Evolutionary conservation across 1,284 basidiomycete genomes (phyloP).

Genomic region (Cutaneotrichosporon curvatum): DNA sequence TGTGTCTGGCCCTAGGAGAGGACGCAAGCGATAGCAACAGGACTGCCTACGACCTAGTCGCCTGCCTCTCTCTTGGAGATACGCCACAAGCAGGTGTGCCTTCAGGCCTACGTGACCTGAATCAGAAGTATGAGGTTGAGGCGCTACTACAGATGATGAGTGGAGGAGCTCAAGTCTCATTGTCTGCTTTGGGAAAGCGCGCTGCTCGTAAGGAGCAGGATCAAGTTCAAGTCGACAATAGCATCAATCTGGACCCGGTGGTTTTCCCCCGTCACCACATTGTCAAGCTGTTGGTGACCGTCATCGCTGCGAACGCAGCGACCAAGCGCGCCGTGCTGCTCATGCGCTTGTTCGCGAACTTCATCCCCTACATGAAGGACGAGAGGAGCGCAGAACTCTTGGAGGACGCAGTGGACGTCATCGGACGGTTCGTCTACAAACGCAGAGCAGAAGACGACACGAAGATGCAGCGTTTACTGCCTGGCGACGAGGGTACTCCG

Average conservation of each 20-base stretch:
- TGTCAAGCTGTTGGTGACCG: slow-evolving; percentile 65
- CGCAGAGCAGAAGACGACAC: slow-evolving; percentile 22
- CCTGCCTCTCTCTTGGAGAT: slow-evolving; percentile 22
- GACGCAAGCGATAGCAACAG: slow-evolving; percentile 37
- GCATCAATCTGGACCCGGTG: slow-evolving; percentile 57
- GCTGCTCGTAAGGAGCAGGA: slow-evolving; percentile 53
- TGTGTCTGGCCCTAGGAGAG: slow-evolving; percentile 56
- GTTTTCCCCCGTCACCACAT: slow-evolving; percentile 60
- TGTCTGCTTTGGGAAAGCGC: slow-evolving; percentile 57
- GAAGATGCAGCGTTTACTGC: slow-evolving; percentile 49
- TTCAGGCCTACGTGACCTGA: slow-evolving; percentile 61
- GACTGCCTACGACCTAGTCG: slow-evolving; percentile 32
- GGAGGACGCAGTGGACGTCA: slow-evolving; percentile 60
- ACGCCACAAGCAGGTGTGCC: slow-evolving; percentile 34
- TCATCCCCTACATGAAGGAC: slow-evolving; percentile 55
- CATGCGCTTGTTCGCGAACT: slow-evolving; percentile 55
- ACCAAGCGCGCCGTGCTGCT: slow-evolving; percentile 62
- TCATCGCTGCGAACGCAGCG: slow-evolving; percentile 67
- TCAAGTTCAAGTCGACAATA: slow-evolving; percentile 32
- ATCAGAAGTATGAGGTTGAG: slow-evolving; percentile 62
- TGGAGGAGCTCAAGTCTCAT: slow-evolving; percentile 34
- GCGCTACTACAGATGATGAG: slow-evolving; percentile 56
- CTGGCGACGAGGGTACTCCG: slow-evolving; percentile 45
- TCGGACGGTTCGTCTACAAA: slow-evolving; percentile 45
- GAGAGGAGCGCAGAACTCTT: slow-evolving; percentile 52